Conservation (phyloP, 108 stramenopile species). For the Pseudonitzschia multiseries region DNA sequence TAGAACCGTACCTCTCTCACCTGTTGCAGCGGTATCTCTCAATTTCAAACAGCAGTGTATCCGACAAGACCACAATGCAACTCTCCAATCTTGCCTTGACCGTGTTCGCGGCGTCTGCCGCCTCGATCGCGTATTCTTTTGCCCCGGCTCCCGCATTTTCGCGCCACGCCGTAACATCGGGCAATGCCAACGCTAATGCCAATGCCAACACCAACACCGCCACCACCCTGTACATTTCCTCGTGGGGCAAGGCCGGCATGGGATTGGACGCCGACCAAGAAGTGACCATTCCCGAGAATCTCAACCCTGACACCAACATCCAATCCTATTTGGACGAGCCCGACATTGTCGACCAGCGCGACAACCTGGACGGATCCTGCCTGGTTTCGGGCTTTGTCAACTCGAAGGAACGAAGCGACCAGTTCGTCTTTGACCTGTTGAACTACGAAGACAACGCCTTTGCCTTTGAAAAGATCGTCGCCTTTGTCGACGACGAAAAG, state of each 20-base stretch:
- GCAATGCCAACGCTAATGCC: not conserved
- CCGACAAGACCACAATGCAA: slow-evolving; percentile 16
- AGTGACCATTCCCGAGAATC: slow-evolving; percentile 1
- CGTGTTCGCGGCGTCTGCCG: slow-evolving; percentile 13
- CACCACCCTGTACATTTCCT: slow-evolving; percentile 47
- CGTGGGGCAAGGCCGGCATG: slow-evolving; percentile 46
- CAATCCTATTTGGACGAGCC: slow-evolving; percentile 50
- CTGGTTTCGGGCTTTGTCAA: slow-evolving; percentile 47
- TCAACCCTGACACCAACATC: slow-evolving; percentile 44
- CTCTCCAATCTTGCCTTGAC: slow-evolving; percentile 9
- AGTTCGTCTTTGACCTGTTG: slow-evolving; percentile 81
- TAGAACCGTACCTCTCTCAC: no score
- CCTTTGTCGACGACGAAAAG: slow-evolving; percentile 66
- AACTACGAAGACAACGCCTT: slow-evolving; percentile 81
- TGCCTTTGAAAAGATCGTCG: slow-evolving; percentile 78
- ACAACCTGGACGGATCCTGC: slow-evolving; percentile 41
- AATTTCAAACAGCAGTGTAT: not conserved
- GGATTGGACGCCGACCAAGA: not conserved
- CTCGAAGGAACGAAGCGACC: slow-evolving; percentile 66
- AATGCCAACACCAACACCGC: not conserved
- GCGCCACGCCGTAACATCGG: not conserved
- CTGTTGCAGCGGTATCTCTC: no score
- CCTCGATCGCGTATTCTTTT: slow-evolving; percentile 24
- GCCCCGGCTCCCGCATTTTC: slow-evolving; percentile 20
- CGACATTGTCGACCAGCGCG: slow-evolving; percentile 45